Percentiles rank a stretch among this genome's conserved stretches.
Evolutionary conservation across 139 green algal species (phyloP).

Genomic region (Coccomyxa sp.): DNA sequence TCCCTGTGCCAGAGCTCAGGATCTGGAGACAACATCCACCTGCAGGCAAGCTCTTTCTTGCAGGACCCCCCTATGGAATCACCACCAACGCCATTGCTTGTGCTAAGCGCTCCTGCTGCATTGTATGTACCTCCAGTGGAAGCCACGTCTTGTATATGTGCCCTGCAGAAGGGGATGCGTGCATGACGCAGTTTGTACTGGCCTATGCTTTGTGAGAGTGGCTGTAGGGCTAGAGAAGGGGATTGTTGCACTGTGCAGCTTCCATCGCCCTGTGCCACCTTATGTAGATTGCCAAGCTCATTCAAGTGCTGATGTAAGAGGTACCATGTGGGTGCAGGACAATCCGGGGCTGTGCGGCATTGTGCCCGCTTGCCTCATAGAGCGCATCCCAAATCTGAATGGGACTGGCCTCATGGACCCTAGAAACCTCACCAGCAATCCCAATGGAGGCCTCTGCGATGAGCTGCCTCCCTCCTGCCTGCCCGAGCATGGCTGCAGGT

Average conservation of each 20-base stretch:
- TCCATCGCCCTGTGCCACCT: too few relatives aligned
- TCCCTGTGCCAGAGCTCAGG: constrained; percentile 10
- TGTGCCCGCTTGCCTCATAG: constrained; percentile 28
- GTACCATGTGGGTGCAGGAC: not conserved
- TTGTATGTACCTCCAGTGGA: not conserved
- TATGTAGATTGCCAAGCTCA: too few relatives aligned
- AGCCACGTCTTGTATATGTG: too few relatives aligned
- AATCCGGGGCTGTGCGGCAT: constrained; percentile 28
- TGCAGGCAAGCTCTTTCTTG: constrained; percentile 2
- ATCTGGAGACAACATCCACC: constrained; percentile 24
- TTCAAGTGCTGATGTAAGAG: not conserved
- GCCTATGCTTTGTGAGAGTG: too few relatives aligned
- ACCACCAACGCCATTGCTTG: too few relatives aligned
- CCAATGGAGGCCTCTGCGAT: constrained; percentile 9
- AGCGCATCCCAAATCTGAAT: constrained; percentile 13
- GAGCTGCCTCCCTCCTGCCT: not conserved
- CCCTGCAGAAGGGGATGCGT: too few relatives aligned
- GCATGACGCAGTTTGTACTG: too few relatives aligned
- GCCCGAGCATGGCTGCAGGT: constrained; percentile 14
- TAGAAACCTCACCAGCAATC: constrained; percentile 11
- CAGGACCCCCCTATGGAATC: too few relatives aligned
- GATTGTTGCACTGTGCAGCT: too few relatives aligned
- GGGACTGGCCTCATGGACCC: constrained; percentile 32
- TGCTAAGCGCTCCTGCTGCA: too few relatives aligned
- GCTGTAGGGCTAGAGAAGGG: too few relatives aligned